Evolutionary conservation across 805 yeast genomes (phyloP).

Genomic region (Metschnikowia cubensis): DNA sequence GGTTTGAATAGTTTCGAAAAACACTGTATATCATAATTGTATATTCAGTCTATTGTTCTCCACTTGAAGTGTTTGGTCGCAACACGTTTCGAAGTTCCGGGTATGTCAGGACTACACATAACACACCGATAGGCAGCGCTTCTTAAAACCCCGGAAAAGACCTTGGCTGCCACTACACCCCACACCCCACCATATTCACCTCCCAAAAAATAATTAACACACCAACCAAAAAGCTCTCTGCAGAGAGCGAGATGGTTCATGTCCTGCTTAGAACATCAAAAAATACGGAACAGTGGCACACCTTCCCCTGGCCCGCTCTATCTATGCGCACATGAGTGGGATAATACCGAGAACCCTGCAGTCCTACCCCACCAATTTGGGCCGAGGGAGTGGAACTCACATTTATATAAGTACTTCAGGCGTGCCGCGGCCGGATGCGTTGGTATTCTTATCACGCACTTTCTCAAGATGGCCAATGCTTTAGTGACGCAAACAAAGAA

Average conservation of each 20-base stretch:
- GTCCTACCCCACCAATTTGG: not conserved
- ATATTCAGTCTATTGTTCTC: no score
- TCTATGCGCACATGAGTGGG: not conserved
- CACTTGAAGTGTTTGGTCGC: no score
- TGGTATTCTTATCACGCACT: not conserved
- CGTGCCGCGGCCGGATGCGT: not conserved
- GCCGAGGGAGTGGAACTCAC: not conserved
- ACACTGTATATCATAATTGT: no score
- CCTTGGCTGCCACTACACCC: no score
- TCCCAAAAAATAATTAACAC: no score
- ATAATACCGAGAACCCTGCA: not conserved
- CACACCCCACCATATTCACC: no score
- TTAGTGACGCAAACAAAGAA: slow-evolving; percentile 8
- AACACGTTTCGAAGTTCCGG: not conserved
- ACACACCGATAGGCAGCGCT: not conserved
- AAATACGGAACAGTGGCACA: not conserved
- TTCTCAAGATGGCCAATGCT: slow-evolving; percentile 3
- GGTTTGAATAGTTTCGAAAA: no score
- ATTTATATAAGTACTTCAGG: not conserved
- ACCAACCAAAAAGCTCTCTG: not conserved
- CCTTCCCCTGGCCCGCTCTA: not conserved
- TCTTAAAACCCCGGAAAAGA: no score
- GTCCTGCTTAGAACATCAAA: no score
- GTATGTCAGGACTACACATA: not conserved
- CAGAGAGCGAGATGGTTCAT: not conserved